A percentile compares a stretch with the other conserved stretches of the same genome.
phyloP scores from a whole-genome alignment of 129 eudicot genomes.

The Escallonia herrerae region DNA sequence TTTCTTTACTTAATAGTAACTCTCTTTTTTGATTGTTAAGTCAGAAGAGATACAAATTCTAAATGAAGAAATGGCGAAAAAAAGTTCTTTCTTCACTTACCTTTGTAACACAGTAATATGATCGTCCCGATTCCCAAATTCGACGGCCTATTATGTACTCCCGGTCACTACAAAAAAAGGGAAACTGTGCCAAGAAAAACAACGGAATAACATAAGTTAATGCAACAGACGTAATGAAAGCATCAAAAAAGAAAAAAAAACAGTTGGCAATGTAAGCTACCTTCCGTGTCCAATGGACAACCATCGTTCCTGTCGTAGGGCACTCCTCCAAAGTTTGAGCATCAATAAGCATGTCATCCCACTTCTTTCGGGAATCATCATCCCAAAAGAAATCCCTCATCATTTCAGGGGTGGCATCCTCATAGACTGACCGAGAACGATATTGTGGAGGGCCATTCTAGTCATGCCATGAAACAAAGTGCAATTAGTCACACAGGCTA shows the following conservation, averaged over 20 bases:
- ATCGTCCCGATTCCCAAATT: constrained; percentile 70
- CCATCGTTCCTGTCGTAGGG: constrained; percentile 67
- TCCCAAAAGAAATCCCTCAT: constrained; percentile 96
- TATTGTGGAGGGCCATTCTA: constrained; percentile 93
- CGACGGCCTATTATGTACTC: constrained; percentile 87
- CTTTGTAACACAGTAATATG: constrained; percentile 84
- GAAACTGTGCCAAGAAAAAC: constrained; percentile 51
- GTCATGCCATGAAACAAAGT: background rate
- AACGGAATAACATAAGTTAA: background rate
- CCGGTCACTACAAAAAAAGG: constrained; percentile 86
- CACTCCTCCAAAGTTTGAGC: constrained; percentile 76
- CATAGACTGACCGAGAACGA: constrained; percentile 70
- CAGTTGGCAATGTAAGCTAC: constrained; percentile 12
- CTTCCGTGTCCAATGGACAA: constrained; percentile 93
- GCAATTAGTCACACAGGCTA: background rate
- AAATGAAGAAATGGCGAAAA: too few relatives aligned
- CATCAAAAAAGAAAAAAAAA: background rate
- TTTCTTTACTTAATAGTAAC: too few relatives aligned
- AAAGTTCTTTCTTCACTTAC: constrained; percentile 23
- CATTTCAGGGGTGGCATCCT: constrained; percentile 74
- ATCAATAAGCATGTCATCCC: constrained; percentile 84
- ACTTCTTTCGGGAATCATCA: constrained; percentile 69
- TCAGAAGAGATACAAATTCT: too few relatives aligned
- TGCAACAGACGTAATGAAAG: constrained; percentile 5
- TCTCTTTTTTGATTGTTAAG: too few relatives aligned